Evolutionary conservation across 164 flowering plant species (phyloP).

Genomic region (Umbellularia californica): DNA sequence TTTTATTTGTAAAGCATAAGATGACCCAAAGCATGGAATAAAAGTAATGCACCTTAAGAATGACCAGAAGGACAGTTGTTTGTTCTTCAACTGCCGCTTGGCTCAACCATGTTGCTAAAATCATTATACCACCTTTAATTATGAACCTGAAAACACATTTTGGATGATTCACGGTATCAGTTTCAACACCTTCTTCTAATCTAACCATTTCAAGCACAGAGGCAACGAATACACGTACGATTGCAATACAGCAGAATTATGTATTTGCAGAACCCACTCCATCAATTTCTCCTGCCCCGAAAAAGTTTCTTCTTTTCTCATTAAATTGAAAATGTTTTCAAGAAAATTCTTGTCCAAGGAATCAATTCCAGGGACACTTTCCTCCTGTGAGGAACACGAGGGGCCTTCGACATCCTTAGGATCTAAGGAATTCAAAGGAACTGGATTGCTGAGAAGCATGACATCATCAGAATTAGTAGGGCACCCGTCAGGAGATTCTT

Average conservation of each 20-base stretch:
- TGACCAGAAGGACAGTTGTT: constrained; percentile 66
- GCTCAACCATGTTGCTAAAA: constrained; percentile 85
- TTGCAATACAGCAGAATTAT: constrained; percentile 54
- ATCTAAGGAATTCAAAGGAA: constrained; percentile 42
- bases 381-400: constrained; percentile 53
- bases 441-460: constrained; percentile 30
- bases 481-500: constrained; percentile 29
- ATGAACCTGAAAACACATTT: constrained; percentile 59
- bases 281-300: constrained; percentile 87
- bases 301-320: constrained; percentile 82
- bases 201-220: not conserved
- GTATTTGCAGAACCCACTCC: constrained; percentile 84
- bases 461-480: constrained; percentile 27
- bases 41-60: constrained; percentile 55
- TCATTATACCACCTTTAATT: constrained; percentile 81
- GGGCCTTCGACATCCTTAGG: constrained; percentile 41
- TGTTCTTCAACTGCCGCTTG: constrained; percentile 90
- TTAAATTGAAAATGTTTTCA: constrained; percentile 64
- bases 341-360: constrained; percentile 62
- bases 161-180: constrained; percentile 5
- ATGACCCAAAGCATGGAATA: not conserved
- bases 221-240: constrained; percentile 43
- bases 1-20: constrained; percentile 1
- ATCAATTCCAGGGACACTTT: constrained; percentile 44
- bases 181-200: not conserved